phyloP scores from a whole-genome alignment of 805 yeast genomes.

The Yarrowia bubula region DNA sequence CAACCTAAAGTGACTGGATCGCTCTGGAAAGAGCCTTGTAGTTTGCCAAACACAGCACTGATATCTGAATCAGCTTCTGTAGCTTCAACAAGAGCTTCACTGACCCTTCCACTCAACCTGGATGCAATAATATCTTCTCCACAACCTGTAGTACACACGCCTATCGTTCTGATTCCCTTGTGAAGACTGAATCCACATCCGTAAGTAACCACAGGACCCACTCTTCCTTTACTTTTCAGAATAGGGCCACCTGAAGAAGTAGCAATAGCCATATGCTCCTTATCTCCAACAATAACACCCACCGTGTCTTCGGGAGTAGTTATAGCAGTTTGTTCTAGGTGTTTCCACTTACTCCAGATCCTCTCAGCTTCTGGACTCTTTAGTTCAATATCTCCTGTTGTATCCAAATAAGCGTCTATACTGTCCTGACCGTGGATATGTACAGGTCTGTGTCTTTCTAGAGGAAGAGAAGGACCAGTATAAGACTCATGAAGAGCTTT shows the following conservation, averaged over 20 bases:
- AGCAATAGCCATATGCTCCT: constrained; percentile 36
- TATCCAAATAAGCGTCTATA: constrained; percentile 27
- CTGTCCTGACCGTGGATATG: constrained; percentile 31
- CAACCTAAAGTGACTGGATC: constrained; percentile 2
- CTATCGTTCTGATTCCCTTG: constrained; percentile 26
- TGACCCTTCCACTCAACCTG: constrained; percentile 35
- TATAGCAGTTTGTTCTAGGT: not conserved
- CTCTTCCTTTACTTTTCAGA: constrained; percentile 41
- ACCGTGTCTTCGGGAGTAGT: constrained; percentile 40
- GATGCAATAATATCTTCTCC: constrained; percentile 44
- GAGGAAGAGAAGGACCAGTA: constrained; percentile 3
- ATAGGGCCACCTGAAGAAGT: constrained; percentile 45
- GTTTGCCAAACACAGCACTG: not conserved
- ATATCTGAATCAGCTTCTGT: not conserved
- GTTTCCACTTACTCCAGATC: constrained; percentile 14
- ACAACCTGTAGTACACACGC: constrained; percentile 41
- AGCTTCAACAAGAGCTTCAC: not conserved
- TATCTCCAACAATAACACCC: constrained; percentile 41
- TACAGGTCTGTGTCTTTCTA: constrained; percentile 27
- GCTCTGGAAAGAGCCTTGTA: constrained; percentile 8
- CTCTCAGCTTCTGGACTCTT: not conserved
- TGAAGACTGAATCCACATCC: constrained; percentile 41
- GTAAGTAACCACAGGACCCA: constrained; percentile 45
- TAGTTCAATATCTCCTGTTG: constrained; percentile 29
- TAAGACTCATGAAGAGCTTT: constrained; percentile 30